These are phyloP conservation scores for Kwoniella dendrophila DNA, from an alignment of 768 basidiomycete genomes.

Conservation along the genomic window DNA sequence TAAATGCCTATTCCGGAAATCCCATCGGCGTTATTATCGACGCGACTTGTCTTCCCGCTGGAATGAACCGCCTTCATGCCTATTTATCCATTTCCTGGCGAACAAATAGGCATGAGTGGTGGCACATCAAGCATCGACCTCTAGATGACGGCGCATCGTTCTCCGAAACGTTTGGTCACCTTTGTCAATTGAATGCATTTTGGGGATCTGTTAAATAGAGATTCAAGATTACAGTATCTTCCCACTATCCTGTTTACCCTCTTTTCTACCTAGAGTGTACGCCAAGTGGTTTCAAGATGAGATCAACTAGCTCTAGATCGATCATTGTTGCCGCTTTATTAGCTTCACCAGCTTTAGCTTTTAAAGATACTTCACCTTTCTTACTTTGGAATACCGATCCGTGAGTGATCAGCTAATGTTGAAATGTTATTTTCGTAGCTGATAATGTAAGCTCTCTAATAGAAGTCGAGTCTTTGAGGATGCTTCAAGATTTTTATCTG, in stretches of 20 bases:
- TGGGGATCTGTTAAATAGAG: no score
- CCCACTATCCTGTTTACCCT: not conserved
- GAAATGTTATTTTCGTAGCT: not conserved
- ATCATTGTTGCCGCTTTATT: slow-evolving; percentile 14
- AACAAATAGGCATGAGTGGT: not conserved
- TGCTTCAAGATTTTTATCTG: slow-evolving; percentile 26
- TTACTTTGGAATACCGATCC: slow-evolving; percentile 43
- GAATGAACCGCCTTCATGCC: no score
- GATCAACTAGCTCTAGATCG: slow-evolving; percentile 7
- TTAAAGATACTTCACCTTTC: slow-evolving; percentile 47
- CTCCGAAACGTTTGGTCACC: not conserved
- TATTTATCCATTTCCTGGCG: not conserved
- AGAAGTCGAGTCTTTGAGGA: slow-evolving; percentile 30
- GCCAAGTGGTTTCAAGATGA: slow-evolving; percentile 1
- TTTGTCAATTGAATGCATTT: not conserved
- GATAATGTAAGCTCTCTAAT: not conserved
- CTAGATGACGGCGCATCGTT: slow-evolving; percentile 3
- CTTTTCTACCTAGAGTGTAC: not conserved
- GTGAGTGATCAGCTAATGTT: slow-evolving; percentile 21
- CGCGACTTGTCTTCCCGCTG: not conserved
- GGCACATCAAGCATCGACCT: not conserved
- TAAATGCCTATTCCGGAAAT: slow-evolving; percentile 2
- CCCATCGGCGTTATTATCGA: slow-evolving; percentile 7
- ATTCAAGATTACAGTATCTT: no score
- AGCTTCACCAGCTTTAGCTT: slow-evolving; percentile 27